Evolutionary conservation across 164 flowering plant species (phyloP), one percentile per base, ranked within the genome.

Genomic region (Dillenia suffruticosa): DNA sequence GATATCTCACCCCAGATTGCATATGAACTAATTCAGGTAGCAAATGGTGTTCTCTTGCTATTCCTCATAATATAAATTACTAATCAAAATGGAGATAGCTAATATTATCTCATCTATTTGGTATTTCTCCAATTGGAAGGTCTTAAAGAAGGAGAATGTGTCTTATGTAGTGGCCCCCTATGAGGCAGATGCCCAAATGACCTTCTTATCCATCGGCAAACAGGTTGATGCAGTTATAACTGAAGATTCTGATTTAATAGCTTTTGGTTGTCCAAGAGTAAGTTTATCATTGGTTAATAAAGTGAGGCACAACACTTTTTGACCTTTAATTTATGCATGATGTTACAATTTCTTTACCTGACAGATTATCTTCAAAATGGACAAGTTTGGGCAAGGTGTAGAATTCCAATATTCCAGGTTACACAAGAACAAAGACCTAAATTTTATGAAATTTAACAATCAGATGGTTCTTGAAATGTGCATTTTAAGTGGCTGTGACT

Each of bases 131-230:
- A 24, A 63, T 46, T 66, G 51, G 63, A 66, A 94, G 97, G 97
- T 89, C 51, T 73, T 94, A 63, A 91, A 81, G 76, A 74, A 76
- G 81, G 93, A 87, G 74, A 84, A 83, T 51, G 75, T 94, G 15
- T 66, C 69, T 43, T 94, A 81, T 69, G 71, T 94, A 47, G 99
- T 94, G 61, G 99, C 99, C 62, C 99, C 99, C 13, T 94, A 89
- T 63, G 97, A 94, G 77, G 99, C 99, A 67, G 99, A 94, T 84
- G 99, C 99, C n/a, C 99, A 94, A 64, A 88, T 94, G 96, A 80
- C 99, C 45, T 94, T 87, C 77, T 77, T 94, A 76, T 94, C 95
- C 13, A 51, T 85, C 64, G 86, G 68, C 72, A 85, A 82, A 58
- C 87, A 71, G 57, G 97, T 88, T 67, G 97, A 86, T 58, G 97